Evolutionary conservation across 352 stramenopile species (phyloP), one percentile per base, ranked within the genome.

Genomic region (Phytophthora sansomeana): DNA sequence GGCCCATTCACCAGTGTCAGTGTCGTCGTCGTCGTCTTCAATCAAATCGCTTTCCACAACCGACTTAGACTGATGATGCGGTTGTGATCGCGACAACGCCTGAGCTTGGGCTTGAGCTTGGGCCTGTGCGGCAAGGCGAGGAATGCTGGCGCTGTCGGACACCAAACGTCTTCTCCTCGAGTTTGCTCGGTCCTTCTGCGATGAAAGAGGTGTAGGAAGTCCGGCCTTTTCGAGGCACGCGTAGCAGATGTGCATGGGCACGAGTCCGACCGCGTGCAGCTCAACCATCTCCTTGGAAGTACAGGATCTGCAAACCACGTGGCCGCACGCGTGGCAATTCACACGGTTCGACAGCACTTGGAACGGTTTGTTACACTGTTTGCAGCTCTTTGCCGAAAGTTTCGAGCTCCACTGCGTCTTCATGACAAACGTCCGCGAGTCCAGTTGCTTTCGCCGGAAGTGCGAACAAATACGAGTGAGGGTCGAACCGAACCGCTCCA

Each of bases 361-460:
- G 35, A 87, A 83, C 24, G 39, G 19, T 26, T 76, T 70, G 2
- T 54, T 19, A 54, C 80, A 89, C 26, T 66, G 19, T 9, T 69
- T 68, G 50, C 80, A 89, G 36, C 35, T 59, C 35, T 74, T 75
- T 3, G 66, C 68, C 3, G 39, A 52, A 5, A 72, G 35, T 35
- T 78, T 78, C 0, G 76, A 63, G 6, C n/a, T 1, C 81, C 81
- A 90, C 42, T 87, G 29, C 9, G 62, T 61, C 28, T 83, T 84
- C 47, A 77, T 73, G 11, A 84, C 65, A 26, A 90, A 90, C 5
- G 60, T 80, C 3, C 69, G 63, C 26, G 77, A 78, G 51, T 87
- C 77, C 16, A 90, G 47, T 11, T 72, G 54, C 17, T 78, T 75
- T 4, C 78, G 77, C 8, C 81, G 76, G 42, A 90, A 83, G 49